Evolutionary conservation across 371 early-diverging fungal genomes (phyloP), one percentile per base, ranked within the genome.

Genomic region (Choanephora cucurbitarum): DNA sequence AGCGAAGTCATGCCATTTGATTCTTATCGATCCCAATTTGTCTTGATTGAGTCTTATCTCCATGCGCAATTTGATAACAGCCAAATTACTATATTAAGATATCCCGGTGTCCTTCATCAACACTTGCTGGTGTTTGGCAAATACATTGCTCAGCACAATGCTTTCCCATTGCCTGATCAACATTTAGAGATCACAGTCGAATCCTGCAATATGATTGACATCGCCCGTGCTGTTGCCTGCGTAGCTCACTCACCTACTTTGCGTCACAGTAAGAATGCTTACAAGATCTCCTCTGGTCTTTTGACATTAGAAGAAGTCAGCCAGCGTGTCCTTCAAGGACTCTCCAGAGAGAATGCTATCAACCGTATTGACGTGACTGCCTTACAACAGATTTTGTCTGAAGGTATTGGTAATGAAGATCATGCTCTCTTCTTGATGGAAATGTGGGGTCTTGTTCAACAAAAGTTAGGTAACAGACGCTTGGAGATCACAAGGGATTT

Each of bases 401-500:
- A 79, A 14, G 63, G 65, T 14, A 51, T 74, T 28, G 75, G 78
- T 17, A 75, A 75, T 48, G 67, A 71, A n/a, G 79, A 79, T 50
- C 75, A 75, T 48, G 79, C 71, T 21, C 61, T 47, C 5, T 79
- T 75, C 47, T 54, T 75, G 44, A 60, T 79, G 54, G 79, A 79
- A 52, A 71, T 79, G 63, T 79, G 79, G 79, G 79, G 79, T 28
- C 28, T 28, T n/a, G 22, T 78, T n/a, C 75, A 73, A 22, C 62
- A 62, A 17, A 62, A 57, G 19, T 40, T 67, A 0, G 55, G 48
- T 11, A 70, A 72, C 22, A 62, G 75, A 43, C 65, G 79, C 2
- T 64, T 79, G 48, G 79, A 79, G 60, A 68, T 75, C 40, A 79
- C 79, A 21, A 67, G 79, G 39, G 79, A 79, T 49, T 60, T 79